Percentiles rank a stretch among this genome's conserved stretches.
Evolutionary conservation across 768 basidiomycete species (phyloP).

Genomic region (Russula sp.): DNA sequence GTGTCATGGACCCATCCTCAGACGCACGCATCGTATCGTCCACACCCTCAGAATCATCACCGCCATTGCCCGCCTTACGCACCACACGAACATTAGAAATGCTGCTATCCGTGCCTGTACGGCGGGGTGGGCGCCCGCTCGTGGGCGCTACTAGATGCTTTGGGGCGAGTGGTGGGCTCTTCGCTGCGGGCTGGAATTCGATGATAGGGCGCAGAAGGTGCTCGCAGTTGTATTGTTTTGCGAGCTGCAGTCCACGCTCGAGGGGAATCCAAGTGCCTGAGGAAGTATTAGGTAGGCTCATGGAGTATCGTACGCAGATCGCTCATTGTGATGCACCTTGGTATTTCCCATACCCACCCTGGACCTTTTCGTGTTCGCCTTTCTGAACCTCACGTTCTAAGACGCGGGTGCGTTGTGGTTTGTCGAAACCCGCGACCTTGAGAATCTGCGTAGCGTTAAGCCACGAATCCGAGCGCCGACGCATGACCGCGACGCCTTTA

Average conservation of each 20-base stretch:
- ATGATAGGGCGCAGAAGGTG: constrained; percentile 82
- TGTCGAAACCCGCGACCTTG: constrained; percentile 98
- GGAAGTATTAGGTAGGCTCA: background rate
- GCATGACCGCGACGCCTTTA: constrained; percentile 96
- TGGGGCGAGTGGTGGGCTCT: constrained; percentile 91
- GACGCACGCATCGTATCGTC: constrained; percentile 62
- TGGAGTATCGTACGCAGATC: background rate
- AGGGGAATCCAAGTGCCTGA: constrained; percentile 98
- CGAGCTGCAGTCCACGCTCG: constrained; percentile 76
- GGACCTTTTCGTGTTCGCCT: constrained; percentile 98
- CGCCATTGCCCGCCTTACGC: constrained; percentile 42
- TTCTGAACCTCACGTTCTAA: constrained; percentile 98
- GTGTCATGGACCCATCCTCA: constrained; percentile 86
- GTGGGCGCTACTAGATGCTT: constrained; percentile 86
- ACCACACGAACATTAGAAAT: constrained; percentile 42
- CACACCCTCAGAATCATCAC: constrained; percentile 47
- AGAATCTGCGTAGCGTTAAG: constrained; percentile 98
- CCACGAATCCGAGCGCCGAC: constrained; percentile 92
- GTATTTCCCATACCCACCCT: constrained; percentile 99
- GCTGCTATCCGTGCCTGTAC: constrained; percentile 22
- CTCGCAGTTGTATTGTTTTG: constrained; percentile 92
- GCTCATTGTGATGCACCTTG: constrained; percentile 59
- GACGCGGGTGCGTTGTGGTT: constrained; percentile 95
- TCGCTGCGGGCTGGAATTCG: constrained; percentile 83
- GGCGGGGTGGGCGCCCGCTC: constrained; percentile 37